Base-by-base conservation (phyloP, 108 stramenopile genomes). In the Licmophora abbreviata region DNA sequence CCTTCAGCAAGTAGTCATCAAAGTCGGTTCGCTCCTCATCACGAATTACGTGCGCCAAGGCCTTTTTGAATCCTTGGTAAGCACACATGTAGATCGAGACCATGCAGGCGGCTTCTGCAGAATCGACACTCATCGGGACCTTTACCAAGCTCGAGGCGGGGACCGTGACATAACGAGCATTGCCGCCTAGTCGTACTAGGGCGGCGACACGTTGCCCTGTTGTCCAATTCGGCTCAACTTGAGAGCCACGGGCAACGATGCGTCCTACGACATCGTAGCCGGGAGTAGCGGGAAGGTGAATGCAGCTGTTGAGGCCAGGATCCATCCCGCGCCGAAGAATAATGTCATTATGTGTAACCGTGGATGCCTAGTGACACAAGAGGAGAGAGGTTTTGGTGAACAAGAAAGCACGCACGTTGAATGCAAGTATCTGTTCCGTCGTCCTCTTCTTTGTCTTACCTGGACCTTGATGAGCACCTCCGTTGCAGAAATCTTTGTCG, bases 331-430 rank as follows among this genome's bases (percentile, higher is more conserved):
- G 49, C 33, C 83, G 73, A 22, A 63, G 61, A 31, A 64, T 46
- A 43, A 64, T 63, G 64, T 85, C 83, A 42, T 60, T 54, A 30
- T 48, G 41, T 8, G 79, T 69, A 11, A 85, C 70, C n/a, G 76
- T 80, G 9, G 79, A 77, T 41, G 83, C 83, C 78, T 84, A 22
- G 37, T 49, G n/a, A n/a, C n/a, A n/a, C n/a, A n/a, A n/a, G n/a
- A n/a, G n/a, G n/a, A n/a, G n/a, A n/a, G n/a, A n/a, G n/a, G n/a
- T n/a, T n/a, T n/a, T n/a, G n/a, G n/a, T n/a, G n/a, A n/a, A n/a
- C n/a, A n/a, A n/a, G n/a, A n/a, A n/a, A n/a, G n/a, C n/a, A n/a
- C n/a, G n/a, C n/a, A n/a, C n/a, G n/a, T n/a, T n/a, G n/a, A n/a
- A n/a, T n/a, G n/a, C n/a, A n/a, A n/a, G n/a, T n/a, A n/a, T n/a